Evolutionary conservation across 768 basidiomycete species (phyloP).

Genomic region (Podaxis pistillaris): DNA sequence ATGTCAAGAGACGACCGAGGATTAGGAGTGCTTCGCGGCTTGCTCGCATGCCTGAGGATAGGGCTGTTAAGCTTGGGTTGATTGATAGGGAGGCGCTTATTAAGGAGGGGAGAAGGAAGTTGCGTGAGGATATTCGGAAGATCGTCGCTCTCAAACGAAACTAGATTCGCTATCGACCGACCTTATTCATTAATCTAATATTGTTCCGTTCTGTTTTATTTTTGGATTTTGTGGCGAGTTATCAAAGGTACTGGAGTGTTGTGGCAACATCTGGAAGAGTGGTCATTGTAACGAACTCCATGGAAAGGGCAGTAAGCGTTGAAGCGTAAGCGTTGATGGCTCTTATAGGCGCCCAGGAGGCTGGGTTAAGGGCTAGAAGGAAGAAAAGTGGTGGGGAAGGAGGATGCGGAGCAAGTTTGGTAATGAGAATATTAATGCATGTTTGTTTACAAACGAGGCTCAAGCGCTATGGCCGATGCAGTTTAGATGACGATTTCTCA

Average conservation of each 20-base stretch:
- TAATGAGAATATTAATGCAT: too few species aligned
- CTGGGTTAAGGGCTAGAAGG: too few species aligned
- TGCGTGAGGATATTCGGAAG: constrained; percentile 24
- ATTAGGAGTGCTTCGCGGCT: constrained; percentile 64
- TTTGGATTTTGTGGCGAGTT: background rate
- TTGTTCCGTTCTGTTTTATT: background rate
- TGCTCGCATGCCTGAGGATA: constrained; percentile 65
- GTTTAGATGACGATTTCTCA: too few species aligned
- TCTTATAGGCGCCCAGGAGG: too few species aligned
- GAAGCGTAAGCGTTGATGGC: too few species aligned
- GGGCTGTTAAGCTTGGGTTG: constrained; percentile 39
- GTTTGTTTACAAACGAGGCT: too few species aligned
- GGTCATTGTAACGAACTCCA: too few species aligned
- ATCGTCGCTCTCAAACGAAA: constrained; percentile 13
- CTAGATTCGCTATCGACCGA: background rate
- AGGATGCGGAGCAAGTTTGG: too few species aligned
- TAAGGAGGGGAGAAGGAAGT: constrained; percentile 21
- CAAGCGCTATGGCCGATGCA: too few species aligned
- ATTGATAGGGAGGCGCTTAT: constrained; percentile 22
- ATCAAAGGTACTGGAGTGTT: background rate
- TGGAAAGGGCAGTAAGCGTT: too few species aligned
- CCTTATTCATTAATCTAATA: constrained; percentile 2
- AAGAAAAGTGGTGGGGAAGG: too few species aligned
- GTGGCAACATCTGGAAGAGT: too few species aligned
- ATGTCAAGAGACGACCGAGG: constrained; percentile 66